A percentile compares a stretch with the other conserved stretches of the same genome.
Conservation (phyloP, 805 yeast species). For the Yarrowia sp. region DNA sequence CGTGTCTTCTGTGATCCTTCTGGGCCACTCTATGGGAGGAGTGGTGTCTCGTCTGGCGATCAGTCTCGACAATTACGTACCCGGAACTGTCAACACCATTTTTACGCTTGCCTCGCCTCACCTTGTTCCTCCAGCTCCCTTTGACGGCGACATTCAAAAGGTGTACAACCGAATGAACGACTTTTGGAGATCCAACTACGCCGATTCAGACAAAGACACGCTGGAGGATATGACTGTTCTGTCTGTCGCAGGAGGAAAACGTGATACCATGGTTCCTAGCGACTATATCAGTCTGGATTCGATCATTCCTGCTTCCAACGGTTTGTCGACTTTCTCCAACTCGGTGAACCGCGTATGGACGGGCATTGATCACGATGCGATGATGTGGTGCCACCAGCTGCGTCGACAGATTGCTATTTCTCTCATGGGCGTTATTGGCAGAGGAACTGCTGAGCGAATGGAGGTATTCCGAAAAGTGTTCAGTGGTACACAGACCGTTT, state of each 20-base stretch:
- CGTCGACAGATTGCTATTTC: slow-evolving; percentile 61
- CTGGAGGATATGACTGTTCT: slow-evolving; percentile 62
- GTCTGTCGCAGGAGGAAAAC: slow-evolving; percentile 85
- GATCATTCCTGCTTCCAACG: slow-evolving; percentile 68
- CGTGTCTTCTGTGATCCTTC: slow-evolving; percentile 70
- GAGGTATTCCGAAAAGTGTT: slow-evolving; percentile 46
- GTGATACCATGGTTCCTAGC: slow-evolving; percentile 82
- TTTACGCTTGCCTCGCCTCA: slow-evolving; percentile 90
- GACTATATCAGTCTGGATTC: slow-evolving; percentile 79
- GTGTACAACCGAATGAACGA: slow-evolving; percentile 71
- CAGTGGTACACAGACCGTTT: slow-evolving; percentile 37
- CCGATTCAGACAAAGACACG: slow-evolving; percentile 46
- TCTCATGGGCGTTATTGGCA: slow-evolving; percentile 59
- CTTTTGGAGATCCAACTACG: slow-evolving; percentile 72
- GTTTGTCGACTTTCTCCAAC: slow-evolving; percentile 78
- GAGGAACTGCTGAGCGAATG: slow-evolving; percentile 57
- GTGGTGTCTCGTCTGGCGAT: slow-evolving; percentile 84
- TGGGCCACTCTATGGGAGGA: slow-evolving; percentile 98
- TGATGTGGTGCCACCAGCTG: slow-evolving; percentile 94
- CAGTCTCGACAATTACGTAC: slow-evolving; percentile 70
- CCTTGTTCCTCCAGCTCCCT: slow-evolving; percentile 85
- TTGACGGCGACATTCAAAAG: slow-evolving; percentile 80
- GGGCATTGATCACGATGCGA: slow-evolving; percentile 88
- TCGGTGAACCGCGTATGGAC: slow-evolving; percentile 93
- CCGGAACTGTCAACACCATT: slow-evolving; percentile 75